Evolutionary conservation across 1,139 yeast species (phyloP), one percentile per base, ranked within the genome.

Genomic region (Taphrina flavorubra): DNA sequence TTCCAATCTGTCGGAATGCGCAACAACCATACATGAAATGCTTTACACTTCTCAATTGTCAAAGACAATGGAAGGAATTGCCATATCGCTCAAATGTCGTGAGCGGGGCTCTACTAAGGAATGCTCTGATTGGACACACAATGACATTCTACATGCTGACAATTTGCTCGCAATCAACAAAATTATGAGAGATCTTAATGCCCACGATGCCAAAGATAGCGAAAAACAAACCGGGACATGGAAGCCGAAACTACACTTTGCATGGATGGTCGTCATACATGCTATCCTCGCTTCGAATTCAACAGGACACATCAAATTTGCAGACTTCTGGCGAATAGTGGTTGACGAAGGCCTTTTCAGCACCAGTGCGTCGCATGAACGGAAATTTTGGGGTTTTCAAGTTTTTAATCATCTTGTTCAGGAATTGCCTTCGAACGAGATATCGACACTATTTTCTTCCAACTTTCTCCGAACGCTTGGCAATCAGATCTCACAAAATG

Each of bases 321-420:
- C 83, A 39, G 95, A 89, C 70, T 92, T 94, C 77, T 92, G 97
- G 96, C 85, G 86, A 73, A 82, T 83, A 2, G 87, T 87, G 8
- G 85, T 92, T 11, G 98, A 92, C 75, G 95, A 91, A 74, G 83
- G 88, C 0, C 85, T 90, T 71, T 92, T 94, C 75, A 81, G 91
- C 4, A 86, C 85, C 42, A 86, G 88, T 72, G 83, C 97, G 0
- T 90, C 97, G 0, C 86, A 87, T 57, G 98, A 92, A 77, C 83
- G 97, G 71, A 94, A 92, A 76, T 90, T 84, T 77, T 85, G 91
- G 85, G 99, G 98, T 0, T 86, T 92, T 74, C 89, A 89, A 74
- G 83, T 92, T 6, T 86, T 92, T 73, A 81, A 78, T 49, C 80
- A 83, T 64, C 82, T 86, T 62, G 77, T 88, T 68, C 71, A 78